Conservation (phyloP, 2,329 filamentous ascomycete species). For the Lasiodiplodia theobromae region DNA sequence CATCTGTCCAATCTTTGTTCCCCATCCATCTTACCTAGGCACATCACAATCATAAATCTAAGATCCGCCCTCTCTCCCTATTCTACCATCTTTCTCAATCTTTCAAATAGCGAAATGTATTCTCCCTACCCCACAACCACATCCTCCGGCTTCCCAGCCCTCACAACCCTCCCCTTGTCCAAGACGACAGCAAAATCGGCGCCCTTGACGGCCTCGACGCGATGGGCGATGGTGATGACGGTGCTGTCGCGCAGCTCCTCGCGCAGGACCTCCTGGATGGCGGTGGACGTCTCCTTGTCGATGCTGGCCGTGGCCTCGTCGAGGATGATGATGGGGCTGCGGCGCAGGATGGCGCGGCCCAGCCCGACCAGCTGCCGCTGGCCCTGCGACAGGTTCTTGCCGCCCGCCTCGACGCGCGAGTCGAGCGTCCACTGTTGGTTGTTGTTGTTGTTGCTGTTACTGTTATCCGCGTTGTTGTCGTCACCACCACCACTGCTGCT, state of each 20-base stretch:
- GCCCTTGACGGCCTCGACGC: constrained; percentile 66
- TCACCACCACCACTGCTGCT: neutral
- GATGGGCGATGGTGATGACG: constrained; percentile 71
- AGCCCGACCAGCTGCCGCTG: constrained; percentile 71
- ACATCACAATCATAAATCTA: too few species aligned
- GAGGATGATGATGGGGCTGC: constrained; percentile 68
- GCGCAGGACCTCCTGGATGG: constrained; percentile 62
- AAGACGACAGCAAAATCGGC: constrained; percentile 64
- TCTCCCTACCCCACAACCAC: constrained; percentile 33
- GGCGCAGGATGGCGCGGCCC: constrained; percentile 66
- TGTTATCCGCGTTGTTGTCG: too few species aligned
- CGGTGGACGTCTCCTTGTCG: constrained; percentile 66
- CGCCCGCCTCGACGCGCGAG: constrained; percentile 66
- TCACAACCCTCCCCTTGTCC: constrained; percentile 58
- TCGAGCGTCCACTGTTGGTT: constrained; percentile 56
- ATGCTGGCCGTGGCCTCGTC: constrained; percentile 73
- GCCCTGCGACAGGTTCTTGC: constrained; percentile 69
- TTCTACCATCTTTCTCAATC: too few species aligned
- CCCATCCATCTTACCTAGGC: too few species aligned
- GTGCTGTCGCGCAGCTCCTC: constrained; percentile 66
- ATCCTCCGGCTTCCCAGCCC: constrained; percentile 43
- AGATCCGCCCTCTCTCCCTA: too few species aligned
- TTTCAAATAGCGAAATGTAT: too few species aligned
- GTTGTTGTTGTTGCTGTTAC: too few species aligned
- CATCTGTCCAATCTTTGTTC: too few species aligned